Evolutionary conservation across 257 asterid species (phyloP).

Genomic region (Avicennia marina): DNA sequence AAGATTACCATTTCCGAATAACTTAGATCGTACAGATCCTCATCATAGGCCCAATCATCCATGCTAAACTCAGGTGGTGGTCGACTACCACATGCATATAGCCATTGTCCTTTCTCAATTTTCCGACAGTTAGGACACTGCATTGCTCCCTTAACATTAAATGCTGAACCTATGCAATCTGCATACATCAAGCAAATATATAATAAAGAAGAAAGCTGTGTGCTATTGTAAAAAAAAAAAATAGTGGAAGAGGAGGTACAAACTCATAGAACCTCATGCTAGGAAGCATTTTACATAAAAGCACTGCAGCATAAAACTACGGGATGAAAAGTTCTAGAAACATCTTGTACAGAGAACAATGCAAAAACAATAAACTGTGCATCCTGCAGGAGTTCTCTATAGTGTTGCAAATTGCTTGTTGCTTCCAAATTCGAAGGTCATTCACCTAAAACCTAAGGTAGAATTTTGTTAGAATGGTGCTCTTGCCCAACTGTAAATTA

Average conservation of each 20-base stretch:
- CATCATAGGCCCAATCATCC: slow-evolving; percentile 93
- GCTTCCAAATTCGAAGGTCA: neutral
- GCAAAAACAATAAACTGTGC: neutral
- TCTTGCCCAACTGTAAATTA: neutral
- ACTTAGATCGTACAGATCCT: slow-evolving; percentile 80
- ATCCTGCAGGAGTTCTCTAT: neutral
- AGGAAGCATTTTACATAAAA: slow-evolving; percentile 1
- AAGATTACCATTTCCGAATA: slow-evolving; percentile 80
- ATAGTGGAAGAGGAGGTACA: neutral
- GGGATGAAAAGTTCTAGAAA: neutral
- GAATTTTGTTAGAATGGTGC: neutral
- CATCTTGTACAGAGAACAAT: neutral
- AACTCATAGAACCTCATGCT: slow-evolving; percentile 8
- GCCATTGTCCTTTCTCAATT: slow-evolving; percentile 97
- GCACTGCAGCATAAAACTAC: neutral
- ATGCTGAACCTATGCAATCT: slow-evolving; percentile 99
- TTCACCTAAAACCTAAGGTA: neutral
- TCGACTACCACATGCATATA: slow-evolving; percentile 80
- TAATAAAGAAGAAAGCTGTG: neutral
- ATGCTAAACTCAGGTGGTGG: slow-evolving; percentile 72
- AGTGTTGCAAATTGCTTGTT: neutral
- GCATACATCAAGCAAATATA: slow-evolving; percentile 26
- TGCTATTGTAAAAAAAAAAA: neutral
- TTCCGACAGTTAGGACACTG: slow-evolving; percentile 99
- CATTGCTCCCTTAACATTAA: slow-evolving; percentile 94